phyloP scores from a whole-genome alignment of 2,329 filamentous ascomycete genomes.

The Xylariaceae sp. region DNA sequence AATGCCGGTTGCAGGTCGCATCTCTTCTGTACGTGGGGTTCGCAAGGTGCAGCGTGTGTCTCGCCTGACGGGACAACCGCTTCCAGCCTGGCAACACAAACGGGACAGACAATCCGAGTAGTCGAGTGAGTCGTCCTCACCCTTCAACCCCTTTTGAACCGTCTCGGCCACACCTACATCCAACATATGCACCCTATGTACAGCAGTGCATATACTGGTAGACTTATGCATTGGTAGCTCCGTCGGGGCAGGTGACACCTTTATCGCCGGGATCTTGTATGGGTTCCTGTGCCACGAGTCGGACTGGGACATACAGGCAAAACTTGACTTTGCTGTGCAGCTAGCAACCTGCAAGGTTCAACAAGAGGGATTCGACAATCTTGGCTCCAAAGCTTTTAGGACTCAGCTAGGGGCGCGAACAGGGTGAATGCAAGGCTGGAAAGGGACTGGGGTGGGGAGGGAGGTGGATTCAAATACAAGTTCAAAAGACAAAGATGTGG shows the following conservation, averaged over 20 bases:
- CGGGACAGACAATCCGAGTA: constrained; percentile 38
- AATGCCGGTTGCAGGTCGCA: constrained; percentile 30
- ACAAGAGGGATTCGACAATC: constrained; percentile 57
- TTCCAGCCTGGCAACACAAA: constrained; percentile 39
- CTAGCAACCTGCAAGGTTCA: constrained; percentile 64
- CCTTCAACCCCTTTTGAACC: constrained; percentile 7
- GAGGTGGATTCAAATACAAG: too few species aligned
- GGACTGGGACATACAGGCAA: constrained; percentile 44
- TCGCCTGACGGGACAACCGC: constrained; percentile 31
- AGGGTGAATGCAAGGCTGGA: constrained; percentile 18
- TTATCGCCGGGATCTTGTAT: constrained; percentile 66
- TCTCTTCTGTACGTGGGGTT: constrained; percentile 42
- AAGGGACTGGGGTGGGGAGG: too few species aligned
- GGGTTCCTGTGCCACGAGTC: constrained; percentile 45
- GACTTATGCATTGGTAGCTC: constrained; percentile 54
- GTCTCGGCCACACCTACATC: constrained; percentile 7
- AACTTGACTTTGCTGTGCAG: constrained; percentile 56
- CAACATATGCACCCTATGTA: constrained; percentile 2
- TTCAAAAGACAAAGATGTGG: too few species aligned
- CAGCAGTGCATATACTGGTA: background rate
- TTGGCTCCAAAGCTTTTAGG: constrained; percentile 34
- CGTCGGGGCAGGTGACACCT: constrained; percentile 71
- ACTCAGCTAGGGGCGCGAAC: constrained; percentile 19
- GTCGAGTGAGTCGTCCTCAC: constrained; percentile 53
- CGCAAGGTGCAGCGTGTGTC: constrained; percentile 39